Base-by-base conservation (phyloP, 306 rosid genomes). In the Quercus berberidifolia region DNA sequence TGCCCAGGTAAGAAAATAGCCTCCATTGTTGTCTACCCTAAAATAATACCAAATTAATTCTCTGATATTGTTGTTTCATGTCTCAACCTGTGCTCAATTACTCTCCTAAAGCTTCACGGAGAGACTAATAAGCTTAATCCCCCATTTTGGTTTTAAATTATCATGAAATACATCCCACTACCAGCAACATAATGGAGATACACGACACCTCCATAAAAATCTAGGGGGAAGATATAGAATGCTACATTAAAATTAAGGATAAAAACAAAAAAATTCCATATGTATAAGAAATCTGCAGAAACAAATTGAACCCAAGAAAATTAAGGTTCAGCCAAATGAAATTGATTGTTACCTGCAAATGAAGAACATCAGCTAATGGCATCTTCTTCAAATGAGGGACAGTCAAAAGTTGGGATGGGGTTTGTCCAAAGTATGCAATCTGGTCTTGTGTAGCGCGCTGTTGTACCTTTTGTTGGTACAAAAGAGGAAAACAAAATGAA, bases 371-470 rank as follows among this genome's bases (percentile, higher is more conserved):
- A 14, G 93, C 79, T 79, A 93, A 75, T 20, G 97, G 92, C 88
- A 80, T 88, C 88, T 81, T 93, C 83, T 87, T 89, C 81, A 91
- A 70, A 79, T 95, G 99, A 86, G 99, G 99, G 79, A 89, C 78
- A 6, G 92, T 91, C 64, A 95, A 85, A 83, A 95, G 99, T 89
- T 93, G 98, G 63, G 98, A 95, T 15, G 99, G 99, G 21, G 98
- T 95, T 85, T 95, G 98, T 73, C 99, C 99, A 83, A 93, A 95
- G 88, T 95, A 95, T 54, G 99, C 97, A 79, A 95, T 95, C 91
- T 95, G 99, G 88, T 95, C 99, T 88, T 95, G 98, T 55, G 93
- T 90, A 38, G 97, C 97, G 73, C 83, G 88, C 74, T 89, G 98
- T 84, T 95, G 97, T 70, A 86, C 94, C 99, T 95, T 80, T 83